A percentile compares a stretch with the other conserved stretches of the same genome.
Evolutionary conservation across 805 yeast species (phyloP).

Genomic region (Yarrowia sp.): DNA sequence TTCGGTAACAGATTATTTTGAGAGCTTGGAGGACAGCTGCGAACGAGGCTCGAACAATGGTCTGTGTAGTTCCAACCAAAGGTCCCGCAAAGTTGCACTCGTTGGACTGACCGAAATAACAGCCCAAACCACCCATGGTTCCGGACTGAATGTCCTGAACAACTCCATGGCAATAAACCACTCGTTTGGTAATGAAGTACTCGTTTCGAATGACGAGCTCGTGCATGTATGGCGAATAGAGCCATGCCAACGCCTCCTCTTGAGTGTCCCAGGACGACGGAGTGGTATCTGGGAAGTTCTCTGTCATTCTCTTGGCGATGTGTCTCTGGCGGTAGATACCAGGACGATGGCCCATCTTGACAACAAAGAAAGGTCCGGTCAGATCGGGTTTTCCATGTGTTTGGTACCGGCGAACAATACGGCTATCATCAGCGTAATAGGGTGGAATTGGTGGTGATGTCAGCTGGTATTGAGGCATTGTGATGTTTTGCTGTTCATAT

Average conservation of each 20-base stretch:
- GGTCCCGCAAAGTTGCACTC: constrained; percentile 5
- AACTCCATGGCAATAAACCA: neutral
- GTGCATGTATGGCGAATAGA: neutral
- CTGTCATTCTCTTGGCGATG: neutral
- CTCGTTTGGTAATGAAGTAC: neutral
- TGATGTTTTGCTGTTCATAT: neutral
- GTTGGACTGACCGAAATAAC: neutral
- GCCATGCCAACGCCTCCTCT: neutral
- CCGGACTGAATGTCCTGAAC: neutral
- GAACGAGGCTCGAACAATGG: neutral
- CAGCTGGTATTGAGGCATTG: too few species aligned
- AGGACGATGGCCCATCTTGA: constrained; percentile 1
- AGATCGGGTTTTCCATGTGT: neutral
- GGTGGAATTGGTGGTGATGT: neutral
- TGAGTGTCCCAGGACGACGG: neutral
- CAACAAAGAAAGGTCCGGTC: neutral
- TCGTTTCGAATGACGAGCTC: neutral
- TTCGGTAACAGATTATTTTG: neutral
- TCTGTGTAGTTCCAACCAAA: neutral
- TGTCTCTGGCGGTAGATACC: neutral
- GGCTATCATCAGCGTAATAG: neutral
- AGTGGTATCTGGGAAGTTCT: neutral
- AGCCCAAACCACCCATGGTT: neutral
- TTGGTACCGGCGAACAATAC: neutral
- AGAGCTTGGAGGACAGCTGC: neutral